Base-by-base conservation (phyloP, 352 stramenopile species). In the Aphanomyces invadans region DNA sequence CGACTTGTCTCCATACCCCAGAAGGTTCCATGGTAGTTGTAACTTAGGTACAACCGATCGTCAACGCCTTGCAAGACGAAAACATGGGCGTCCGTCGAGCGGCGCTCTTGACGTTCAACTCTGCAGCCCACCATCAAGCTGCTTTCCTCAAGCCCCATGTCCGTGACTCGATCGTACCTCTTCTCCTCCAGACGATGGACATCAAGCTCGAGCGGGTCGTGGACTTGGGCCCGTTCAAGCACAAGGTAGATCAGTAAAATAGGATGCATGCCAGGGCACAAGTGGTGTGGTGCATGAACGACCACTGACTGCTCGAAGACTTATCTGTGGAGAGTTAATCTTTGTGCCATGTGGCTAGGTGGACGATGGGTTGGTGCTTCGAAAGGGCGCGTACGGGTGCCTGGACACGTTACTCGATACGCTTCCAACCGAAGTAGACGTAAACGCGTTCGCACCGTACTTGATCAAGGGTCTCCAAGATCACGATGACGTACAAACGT, bases 161-260 rank as follows among this genome's bases (percentile, higher is more conserved):
- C 44, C 87, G 89, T 33, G 86, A 95, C 1, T 74, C 78, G 32
- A 92, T 99, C 46, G 84, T 98, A 59, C 95, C 95, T 21, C 74
- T 88, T 12, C 79, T 99, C 2, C 55, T 79, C 52, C 85, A 88
- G 56, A 79, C 83, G 17, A 92, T 95, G 25, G 79, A 96, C 53
- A 83, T 99, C 21, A 98, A 98, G 72, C 73, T 98, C 62, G 90
- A 99, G 71, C 87, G 96, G 31, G 91, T 96, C 33, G 95, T 99
- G 36, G 95, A 99, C 74, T 83, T 99, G 55, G 97, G 97, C 59
- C 97, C 97, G 23, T 99, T 99, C 78, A 99, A 98, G 72, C 96
- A 99, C 73, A 98, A 96, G 65, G 96, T 99, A 38, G 0, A 21
- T 28, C 19, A 54, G 10, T 1, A 28, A 17, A 45, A 9, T 17